Conservation (phyloP, 306 rosid genomes). For the Rosa chinensis region DNA sequence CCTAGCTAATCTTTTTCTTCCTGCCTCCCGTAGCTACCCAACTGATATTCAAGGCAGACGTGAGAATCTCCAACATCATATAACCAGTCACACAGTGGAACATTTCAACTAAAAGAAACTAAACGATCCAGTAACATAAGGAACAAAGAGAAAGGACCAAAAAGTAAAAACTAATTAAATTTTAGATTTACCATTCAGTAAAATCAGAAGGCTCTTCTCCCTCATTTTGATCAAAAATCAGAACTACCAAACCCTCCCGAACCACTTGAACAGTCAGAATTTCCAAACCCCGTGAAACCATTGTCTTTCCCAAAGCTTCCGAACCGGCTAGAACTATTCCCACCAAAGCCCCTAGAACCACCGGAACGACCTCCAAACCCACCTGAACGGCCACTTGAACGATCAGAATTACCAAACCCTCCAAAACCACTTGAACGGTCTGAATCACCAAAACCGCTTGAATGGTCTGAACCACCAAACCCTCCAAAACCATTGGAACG, state of each 20-base stretch:
- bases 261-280: not conserved
- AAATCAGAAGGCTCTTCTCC: slow-evolving; percentile 1
- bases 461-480: slow-evolving; percentile 24
- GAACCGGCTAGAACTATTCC: slow-evolving; percentile 14
- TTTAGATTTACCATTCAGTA: slow-evolving; percentile 8
- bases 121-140: not conserved
- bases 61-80: not conserved
- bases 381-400: not conserved
- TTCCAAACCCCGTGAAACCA: not conserved
- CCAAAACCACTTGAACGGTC: slow-evolving; percentile 24
- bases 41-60: slow-evolving; percentile 14
- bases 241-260: not conserved
- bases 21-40: not conserved
- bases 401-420: slow-evolving; percentile 9
- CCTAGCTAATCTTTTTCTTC: slow-evolving; percentile 2
- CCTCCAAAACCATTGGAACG: not conserved
- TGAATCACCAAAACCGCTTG: slow-evolving; percentile 34
- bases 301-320: slow-evolving; percentile 19
- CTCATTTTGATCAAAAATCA: slow-evolving; percentile 5
- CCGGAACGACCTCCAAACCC: slow-evolving; percentile 30
- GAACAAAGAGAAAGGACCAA: not conserved
- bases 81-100: not conserved
- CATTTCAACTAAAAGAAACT: no score
- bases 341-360: slow-evolving; percentile 26
- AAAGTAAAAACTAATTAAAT: not conserved